These are phyloP conservation scores for Apiospora rasikravindrae DNA, from an alignment of 2,329 filamentous ascomycete genomes.

Conservation along the genomic window DNA sequence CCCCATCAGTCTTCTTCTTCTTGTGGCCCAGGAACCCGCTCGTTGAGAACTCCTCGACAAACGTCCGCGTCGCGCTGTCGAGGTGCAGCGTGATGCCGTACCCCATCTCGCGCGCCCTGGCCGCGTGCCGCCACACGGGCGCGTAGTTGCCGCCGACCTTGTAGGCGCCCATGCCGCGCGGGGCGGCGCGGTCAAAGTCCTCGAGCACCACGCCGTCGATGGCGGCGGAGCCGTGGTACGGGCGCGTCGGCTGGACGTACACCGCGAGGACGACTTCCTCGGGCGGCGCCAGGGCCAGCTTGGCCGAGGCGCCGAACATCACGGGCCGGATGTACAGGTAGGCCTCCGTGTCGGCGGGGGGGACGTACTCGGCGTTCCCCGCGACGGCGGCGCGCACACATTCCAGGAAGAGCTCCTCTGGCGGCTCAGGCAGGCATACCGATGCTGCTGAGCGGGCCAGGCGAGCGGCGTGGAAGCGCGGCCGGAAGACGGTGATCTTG, in stretches of 20 bases:
- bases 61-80: conserved; percentile 63
- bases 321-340: conserved; percentile 72
- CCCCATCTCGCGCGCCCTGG: conserved; percentile 63
- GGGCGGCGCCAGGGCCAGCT: conserved; percentile 62
- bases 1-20: background rate
- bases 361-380: conserved; percentile 70
- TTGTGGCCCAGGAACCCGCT: conserved; percentile 23
- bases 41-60: conserved; percentile 23
- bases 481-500: conserved; percentile 67
- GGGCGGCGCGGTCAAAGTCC: conserved; percentile 71
- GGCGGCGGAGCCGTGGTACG: conserved; percentile 69
- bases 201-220: conserved; percentile 70
- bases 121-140: conserved; percentile 66
- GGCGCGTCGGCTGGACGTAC: conserved; percentile 68
- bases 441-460: conserved; percentile 67
- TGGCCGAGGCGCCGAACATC: conserved; percentile 67
- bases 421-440: conserved; percentile 67
- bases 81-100: conserved; percentile 72
- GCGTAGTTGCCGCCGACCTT: conserved; percentile 76
- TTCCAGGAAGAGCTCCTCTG: conserved; percentile 61
- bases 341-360: conserved; percentile 65
- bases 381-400: conserved; percentile 66
- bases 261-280: conserved; percentile 69
- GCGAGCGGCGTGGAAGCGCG: conserved; percentile 65
- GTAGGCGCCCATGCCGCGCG: conserved; percentile 67